These are phyloP conservation scores for Venturia oleaginea DNA, from an alignment of 2,329 filamentous ascomycete genomes.

Conservation along the genomic window DNA sequence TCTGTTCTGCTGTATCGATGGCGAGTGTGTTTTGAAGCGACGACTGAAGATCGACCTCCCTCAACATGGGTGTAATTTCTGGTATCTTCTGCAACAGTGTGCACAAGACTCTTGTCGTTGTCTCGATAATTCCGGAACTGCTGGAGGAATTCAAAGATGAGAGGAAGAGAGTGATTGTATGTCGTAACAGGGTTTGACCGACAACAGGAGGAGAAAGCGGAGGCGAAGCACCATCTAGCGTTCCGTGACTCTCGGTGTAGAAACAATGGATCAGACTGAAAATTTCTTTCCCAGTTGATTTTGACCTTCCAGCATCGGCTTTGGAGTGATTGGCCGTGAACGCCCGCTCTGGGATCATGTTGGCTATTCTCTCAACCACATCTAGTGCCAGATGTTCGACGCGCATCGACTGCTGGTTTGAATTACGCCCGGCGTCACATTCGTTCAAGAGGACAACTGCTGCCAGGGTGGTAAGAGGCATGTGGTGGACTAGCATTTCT, in stretches of 20 bases:
- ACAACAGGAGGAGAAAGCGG: not conserved
- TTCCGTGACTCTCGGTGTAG: constrained; percentile 11
- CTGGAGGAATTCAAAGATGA: not conserved
- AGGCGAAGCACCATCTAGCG: not conserved
- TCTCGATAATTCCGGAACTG: not conserved
- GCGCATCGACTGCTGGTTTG: not conserved
- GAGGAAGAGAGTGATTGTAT: constrained; percentile 8
- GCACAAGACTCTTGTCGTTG: not conserved
- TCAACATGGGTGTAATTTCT: not conserved
- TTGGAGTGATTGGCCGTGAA: not conserved
- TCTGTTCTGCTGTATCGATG: not conserved
- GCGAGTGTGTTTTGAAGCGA: not conserved
- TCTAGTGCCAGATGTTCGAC: constrained; percentile 22
- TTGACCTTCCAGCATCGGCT: not conserved
- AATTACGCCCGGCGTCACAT: not conserved
- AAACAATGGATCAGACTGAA: not conserved
- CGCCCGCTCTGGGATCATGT: constrained; percentile 24
- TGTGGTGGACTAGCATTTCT: constrained; percentile 84
- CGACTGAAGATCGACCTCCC: constrained; percentile 1
- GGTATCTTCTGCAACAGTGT: constrained; percentile 21
- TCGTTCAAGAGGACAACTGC: constrained; percentile 41
- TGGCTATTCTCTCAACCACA: constrained; percentile 29
- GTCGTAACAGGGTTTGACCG: constrained; percentile 2
- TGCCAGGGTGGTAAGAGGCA: constrained; percentile 65
- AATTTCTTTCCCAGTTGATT: not conserved